Evolutionary conservation across 225 moss, liverwort and hornwort genomes (phyloP).

Genomic region (Antitrichia curtipendula): DNA sequence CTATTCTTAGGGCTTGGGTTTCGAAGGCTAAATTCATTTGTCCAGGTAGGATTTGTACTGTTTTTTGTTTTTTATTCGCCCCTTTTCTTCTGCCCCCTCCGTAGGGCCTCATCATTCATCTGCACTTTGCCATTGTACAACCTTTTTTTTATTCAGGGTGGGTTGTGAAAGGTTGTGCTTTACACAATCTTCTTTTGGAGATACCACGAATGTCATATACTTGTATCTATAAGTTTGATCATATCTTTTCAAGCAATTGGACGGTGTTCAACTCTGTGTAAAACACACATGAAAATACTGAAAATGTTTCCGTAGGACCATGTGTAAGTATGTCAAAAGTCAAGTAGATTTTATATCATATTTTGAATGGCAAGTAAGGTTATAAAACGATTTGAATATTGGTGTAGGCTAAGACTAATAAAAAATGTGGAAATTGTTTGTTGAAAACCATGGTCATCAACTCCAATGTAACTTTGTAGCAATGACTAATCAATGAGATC

Average conservation of each 20-base stretch:
- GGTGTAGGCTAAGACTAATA: too few relatives aligned
- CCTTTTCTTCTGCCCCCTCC: too few relatives aligned
- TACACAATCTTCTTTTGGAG: neutral
- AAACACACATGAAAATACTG: neutral
- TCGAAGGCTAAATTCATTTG: neutral
- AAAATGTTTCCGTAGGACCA: neutral
- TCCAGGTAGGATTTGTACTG: neutral
- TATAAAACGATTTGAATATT: neutral
- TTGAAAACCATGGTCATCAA: neutral
- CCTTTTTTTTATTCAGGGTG: neutral
- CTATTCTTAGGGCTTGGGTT: neutral
- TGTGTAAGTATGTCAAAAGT: neutral
- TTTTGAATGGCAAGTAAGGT: too few relatives aligned
- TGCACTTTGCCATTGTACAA: neutral
- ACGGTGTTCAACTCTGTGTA: neutral
- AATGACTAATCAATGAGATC: neutral
- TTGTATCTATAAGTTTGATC: neutral
- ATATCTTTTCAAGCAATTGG: neutral
- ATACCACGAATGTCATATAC: neutral
- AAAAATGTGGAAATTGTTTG: neutral
- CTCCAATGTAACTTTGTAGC: neutral
- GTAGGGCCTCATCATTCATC: neutral
- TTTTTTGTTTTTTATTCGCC: neutral
- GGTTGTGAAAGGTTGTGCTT: neutral
- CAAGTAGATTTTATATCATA: neutral